phyloP scores from a whole-genome alignment of 177 flowering plant species.

The Vitis hybrid region DNA sequence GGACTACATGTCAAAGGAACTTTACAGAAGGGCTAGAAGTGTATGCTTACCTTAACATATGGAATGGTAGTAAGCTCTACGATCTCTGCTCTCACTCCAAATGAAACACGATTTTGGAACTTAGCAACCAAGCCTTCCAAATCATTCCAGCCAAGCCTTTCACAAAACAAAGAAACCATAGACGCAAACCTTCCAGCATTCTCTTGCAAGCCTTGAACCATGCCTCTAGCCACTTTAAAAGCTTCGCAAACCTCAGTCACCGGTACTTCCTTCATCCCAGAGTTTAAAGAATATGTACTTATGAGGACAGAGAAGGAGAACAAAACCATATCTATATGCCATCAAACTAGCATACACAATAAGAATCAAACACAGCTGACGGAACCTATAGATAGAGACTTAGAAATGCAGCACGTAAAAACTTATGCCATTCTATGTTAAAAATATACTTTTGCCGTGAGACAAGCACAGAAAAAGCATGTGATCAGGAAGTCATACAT shows the following conservation, averaged over 20 bases:
- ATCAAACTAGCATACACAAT: not conserved
- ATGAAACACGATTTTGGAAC: constrained; percentile 94
- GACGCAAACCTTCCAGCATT: constrained; percentile 99
- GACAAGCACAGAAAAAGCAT: not conserved
- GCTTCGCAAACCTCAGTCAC: constrained; percentile 88
- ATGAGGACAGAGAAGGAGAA: constrained; percentile 1
- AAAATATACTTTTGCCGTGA: not conserved
- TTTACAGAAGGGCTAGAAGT: not conserved
- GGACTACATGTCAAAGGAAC: not conserved
- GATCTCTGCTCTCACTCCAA: constrained; percentile 97
- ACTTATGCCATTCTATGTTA: not conserved
- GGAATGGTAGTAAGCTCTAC: constrained; percentile 94
- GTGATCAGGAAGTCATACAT: not conserved
- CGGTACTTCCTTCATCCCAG: constrained; percentile 78
- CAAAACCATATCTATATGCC: not conserved
- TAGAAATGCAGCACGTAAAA: not conserved
- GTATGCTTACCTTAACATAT: constrained; percentile 66
- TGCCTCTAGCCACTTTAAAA: constrained; percentile 94
- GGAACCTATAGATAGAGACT: not conserved
- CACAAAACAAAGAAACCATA: constrained; percentile 96
- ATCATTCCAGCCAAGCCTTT: constrained; percentile 98
- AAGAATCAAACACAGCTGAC: not conserved
- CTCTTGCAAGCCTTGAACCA: constrained; percentile 98
- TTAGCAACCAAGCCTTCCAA: constrained; percentile 87
- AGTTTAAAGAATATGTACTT: constrained; percentile 10